These are phyloP conservation scores for Oryza meridionalis DNA, from an alignment of 176 grass and related monocot species.

Conservation along the genomic window DNA sequence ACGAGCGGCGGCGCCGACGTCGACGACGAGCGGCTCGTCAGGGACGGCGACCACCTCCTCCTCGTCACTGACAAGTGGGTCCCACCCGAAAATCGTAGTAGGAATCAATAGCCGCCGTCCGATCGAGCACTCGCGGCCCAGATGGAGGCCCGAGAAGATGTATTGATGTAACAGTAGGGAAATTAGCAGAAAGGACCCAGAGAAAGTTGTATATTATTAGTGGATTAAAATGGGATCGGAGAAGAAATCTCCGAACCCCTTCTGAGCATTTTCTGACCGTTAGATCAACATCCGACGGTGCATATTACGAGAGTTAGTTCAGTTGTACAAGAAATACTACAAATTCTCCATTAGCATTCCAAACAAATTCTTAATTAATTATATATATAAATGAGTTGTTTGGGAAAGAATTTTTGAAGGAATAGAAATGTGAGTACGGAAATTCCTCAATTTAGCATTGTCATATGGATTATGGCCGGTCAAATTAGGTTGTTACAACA, in stretches of 20 bases:
- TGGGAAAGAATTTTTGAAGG: not conserved
- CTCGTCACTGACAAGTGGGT: constrained; percentile 45
- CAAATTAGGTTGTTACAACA: not conserved
- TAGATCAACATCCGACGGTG: not conserved
- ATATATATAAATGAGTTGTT: not conserved
- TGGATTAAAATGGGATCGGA: not conserved
- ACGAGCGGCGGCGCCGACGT: constrained; percentile 61
- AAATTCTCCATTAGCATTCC: no score
- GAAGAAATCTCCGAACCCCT: not conserved
- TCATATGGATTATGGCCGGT: not conserved
- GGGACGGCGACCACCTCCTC: constrained; percentile 71
- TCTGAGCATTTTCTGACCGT: not conserved
- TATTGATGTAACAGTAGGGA: not conserved
- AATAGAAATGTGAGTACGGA: not conserved
- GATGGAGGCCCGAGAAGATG: not conserved
- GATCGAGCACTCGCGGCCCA: not conserved
- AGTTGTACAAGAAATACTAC: not conserved
- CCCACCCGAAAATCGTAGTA: not conserved
- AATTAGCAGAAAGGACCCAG: not conserved
- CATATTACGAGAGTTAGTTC: not conserved
- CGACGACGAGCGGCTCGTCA: constrained; percentile 64
- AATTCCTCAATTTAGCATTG: not conserved
- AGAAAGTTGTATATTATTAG: not conserved
- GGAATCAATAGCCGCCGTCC: not conserved
- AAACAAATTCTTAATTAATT: no score